A percentile compares a stretch with the other conserved stretches of the same genome.
These are phyloP conservation scores for Dentipellis sp. DNA, from an alignment of 768 basidiomycete genomes.

Conservation along the genomic window DNA sequence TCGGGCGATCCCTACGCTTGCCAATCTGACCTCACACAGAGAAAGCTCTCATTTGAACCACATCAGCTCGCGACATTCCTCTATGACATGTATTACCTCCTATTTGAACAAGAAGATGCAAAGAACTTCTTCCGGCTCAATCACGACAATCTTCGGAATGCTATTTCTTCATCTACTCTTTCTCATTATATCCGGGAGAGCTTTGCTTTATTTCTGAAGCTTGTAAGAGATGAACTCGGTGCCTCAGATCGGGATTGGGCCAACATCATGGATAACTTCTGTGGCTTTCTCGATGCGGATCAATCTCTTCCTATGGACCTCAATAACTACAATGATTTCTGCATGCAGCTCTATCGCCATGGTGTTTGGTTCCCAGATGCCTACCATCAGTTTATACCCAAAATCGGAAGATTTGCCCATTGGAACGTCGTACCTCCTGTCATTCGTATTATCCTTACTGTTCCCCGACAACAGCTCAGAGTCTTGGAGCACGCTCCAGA, in stretches of 20 bases:
- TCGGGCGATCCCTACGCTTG: neutral
- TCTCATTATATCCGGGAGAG: constrained; percentile 39
- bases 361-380: neutral
- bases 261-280: constrained; percentile 27
- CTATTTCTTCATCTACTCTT: constrained; percentile 9
- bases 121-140: neutral
- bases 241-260: constrained; percentile 28
- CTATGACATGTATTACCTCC: constrained; percentile 31
- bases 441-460: constrained; percentile 26
- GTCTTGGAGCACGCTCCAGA: constrained; percentile 17
- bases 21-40: neutral
- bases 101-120: constrained; percentile 37
- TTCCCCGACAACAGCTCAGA: constrained; percentile 23
- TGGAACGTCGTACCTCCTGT: constrained; percentile 27
- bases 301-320: neutral
- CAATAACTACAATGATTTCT: neutral
- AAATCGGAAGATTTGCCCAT: neutral
- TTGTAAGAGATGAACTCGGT: constrained; percentile 25
- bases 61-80: constrained; percentile 30
- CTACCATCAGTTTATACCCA: neutral
- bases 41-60: constrained; percentile 18
- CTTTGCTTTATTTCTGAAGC: constrained; percentile 35
- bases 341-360: neutral
- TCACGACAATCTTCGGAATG: neutral
- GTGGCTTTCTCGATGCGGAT: constrained; percentile 4